phyloP scores from a whole-genome alignment of 768 basidiomycete species.

The Termitomyces sp. region DNA sequence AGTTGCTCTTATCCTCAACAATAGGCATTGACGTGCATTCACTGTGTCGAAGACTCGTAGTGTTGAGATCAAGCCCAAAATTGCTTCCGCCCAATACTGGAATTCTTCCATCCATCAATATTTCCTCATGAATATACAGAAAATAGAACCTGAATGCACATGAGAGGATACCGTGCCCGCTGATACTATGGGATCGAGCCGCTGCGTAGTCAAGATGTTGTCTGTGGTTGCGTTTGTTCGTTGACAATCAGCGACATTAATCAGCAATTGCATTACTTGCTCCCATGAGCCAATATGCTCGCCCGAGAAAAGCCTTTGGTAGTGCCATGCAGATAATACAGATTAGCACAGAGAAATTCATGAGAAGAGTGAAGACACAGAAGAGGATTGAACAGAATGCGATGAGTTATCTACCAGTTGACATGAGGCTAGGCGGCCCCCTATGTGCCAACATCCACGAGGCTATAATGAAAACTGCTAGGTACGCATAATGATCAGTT shows the following conservation, averaged over 20 bases:
- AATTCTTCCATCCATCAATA: background rate
- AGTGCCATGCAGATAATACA: background rate
- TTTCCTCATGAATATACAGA: background rate
- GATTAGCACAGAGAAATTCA: background rate
- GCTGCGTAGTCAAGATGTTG: conserved; percentile 31
- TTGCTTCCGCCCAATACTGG: conserved; percentile 34
- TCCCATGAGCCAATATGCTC: conserved; percentile 25
- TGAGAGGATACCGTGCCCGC: conserved; percentile 28
- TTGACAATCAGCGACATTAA: background rate
- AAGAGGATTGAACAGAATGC: background rate
- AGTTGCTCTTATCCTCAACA: conserved; percentile 30
- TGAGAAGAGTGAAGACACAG: background rate
- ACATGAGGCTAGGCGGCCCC: background rate
- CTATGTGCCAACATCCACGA: background rate
- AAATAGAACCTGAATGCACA: conserved; percentile 24
- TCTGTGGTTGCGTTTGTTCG: conserved; percentile 14
- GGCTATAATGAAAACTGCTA: too few species aligned
- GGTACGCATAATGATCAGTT: too few species aligned
- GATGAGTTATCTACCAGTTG: background rate
- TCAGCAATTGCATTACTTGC: conserved; percentile 18
- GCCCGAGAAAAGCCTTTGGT: background rate
- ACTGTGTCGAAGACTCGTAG: conserved; percentile 24
- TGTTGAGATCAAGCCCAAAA: conserved; percentile 27
- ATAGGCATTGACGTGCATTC: conserved; percentile 34
- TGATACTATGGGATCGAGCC: conserved; percentile 33